A percentile compares a stretch with the other conserved stretches of the same genome.
These are phyloP conservation scores for Trichoderma reesei DNA, from an alignment of 495 filamentous ascomycete species.

Conservation along the genomic window DNA sequence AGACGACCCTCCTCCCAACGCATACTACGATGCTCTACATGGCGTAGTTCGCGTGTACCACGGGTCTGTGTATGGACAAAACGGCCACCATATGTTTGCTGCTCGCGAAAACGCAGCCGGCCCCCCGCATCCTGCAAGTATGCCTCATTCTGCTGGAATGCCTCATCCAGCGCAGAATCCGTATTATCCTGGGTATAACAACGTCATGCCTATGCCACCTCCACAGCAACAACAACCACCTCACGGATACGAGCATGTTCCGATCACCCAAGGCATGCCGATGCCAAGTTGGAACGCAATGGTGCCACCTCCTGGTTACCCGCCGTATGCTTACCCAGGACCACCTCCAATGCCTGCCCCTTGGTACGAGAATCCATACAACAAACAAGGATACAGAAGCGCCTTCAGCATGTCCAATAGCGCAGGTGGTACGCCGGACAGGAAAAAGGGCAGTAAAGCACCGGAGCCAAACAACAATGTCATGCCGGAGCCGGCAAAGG, in stretches of 20 bases:
- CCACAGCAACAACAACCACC: constrained; percentile 12
- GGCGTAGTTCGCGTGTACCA: constrained; percentile 39
- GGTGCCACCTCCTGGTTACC: constrained; percentile 13
- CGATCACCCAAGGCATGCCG: constrained; percentile 5
- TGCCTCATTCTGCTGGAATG: constrained; percentile 15
- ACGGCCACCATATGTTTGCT: constrained; percentile 22
- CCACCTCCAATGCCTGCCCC: not conserved
- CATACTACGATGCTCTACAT: constrained; percentile 34
- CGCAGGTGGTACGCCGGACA: not conserved
- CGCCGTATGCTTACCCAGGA: not conserved
- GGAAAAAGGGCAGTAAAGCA: not conserved
- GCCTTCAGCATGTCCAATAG: not conserved
- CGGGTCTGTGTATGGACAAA: constrained; percentile 37
- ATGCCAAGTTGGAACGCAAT: constrained; percentile 18
- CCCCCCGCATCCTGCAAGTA: constrained; percentile 15
- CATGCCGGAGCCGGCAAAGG: constrained; percentile 6
- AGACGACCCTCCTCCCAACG: constrained; percentile 39
- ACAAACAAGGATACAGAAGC: not conserved
- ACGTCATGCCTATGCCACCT: constrained; percentile 8
- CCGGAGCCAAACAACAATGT: constrained; percentile 10
- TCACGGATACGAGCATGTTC: not conserved
- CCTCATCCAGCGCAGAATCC: constrained; percentile 20
- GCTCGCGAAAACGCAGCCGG: constrained; percentile 12
- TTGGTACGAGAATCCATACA: not conserved
- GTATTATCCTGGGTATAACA: constrained; percentile 19